Percentiles rank a stretch among this genome's conserved stretches.
These are phyloP conservation scores for Diplosphaera chodatii DNA, from an alignment of 139 green algal genomes.

Conservation along the genomic window DNA sequence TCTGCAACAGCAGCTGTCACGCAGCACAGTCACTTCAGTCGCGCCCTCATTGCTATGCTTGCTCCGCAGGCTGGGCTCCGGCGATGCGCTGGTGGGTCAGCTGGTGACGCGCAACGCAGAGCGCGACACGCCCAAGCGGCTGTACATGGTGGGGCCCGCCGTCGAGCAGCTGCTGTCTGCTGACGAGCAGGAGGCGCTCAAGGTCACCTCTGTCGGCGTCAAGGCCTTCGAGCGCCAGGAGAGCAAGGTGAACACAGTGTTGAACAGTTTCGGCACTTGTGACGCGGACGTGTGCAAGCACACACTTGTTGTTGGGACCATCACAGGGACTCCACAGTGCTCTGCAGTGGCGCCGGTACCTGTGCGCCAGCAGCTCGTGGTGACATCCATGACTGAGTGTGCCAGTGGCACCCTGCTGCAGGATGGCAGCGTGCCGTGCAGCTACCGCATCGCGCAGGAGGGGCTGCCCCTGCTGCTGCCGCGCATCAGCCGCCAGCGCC, in stretches of 20 bases:
- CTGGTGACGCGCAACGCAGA: background rate
- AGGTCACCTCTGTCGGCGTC: conserved; percentile 68
- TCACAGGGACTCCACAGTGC: no score
- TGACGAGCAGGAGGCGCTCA: conserved; percentile 66
- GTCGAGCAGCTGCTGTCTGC: conserved; percentile 56
- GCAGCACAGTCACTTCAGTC: no score
- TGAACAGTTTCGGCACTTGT: no score
- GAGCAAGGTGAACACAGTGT: conserved; percentile 25
- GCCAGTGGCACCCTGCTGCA: no score
- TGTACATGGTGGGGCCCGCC: conserved; percentile 50
- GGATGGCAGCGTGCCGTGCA: conserved; percentile 45
- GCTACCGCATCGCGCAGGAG: conserved; percentile 85
- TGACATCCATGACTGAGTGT: no score
- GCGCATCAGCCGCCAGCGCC: conserved; percentile 64
- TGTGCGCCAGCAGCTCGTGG: no score
- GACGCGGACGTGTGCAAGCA: no score
- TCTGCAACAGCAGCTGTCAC: no score
- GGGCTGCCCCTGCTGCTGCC: conserved; percentile 73
- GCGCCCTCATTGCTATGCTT: no score
- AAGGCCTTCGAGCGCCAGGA: conserved; percentile 92
- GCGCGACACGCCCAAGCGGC: conserved; percentile 45
- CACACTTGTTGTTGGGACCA: no score
- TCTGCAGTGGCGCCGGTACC: no score
- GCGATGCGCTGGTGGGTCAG: background rate
- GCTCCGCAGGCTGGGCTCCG: background rate